These are phyloP conservation scores for Blastobotrys arbuscula DNA, from an alignment of 1,139 yeast genomes.

Conservation along the genomic window DNA sequence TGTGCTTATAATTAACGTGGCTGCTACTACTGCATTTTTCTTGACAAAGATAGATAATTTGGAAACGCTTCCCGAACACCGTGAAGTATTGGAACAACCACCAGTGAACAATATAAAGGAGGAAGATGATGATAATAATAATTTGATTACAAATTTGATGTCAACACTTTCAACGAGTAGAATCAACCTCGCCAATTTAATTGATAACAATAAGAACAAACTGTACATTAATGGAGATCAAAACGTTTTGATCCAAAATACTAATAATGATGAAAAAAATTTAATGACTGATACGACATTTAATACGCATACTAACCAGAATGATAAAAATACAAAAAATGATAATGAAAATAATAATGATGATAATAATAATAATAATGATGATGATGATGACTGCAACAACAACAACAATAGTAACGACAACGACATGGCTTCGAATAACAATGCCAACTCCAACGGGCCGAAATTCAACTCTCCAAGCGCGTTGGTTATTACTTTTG, in stretches of 20 bases:
- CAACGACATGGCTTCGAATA: not conserved
- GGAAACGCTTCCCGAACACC: not conserved
- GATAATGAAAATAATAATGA: not conserved
- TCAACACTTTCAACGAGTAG: not conserved
- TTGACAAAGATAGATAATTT: too few species aligned
- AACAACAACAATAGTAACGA: not conserved
- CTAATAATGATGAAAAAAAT: not conserved
- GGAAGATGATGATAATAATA: not conserved
- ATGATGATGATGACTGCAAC: not conserved
- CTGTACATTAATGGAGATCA: too few species aligned
- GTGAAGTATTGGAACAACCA: not conserved
- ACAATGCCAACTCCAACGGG: not conserved
- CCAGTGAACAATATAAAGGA: not conserved
- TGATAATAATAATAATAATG: not conserved
- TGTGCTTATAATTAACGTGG: too few species aligned
- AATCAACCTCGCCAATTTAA: too few species aligned
- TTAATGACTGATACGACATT: not conserved
- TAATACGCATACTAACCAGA: not conserved
- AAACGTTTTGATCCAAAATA: not conserved
- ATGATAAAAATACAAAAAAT: not conserved
- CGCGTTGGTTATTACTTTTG: conserved; percentile 4
- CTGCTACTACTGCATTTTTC: too few species aligned
- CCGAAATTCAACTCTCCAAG: conserved; percentile 5
- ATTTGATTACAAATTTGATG: too few species aligned
- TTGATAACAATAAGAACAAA: not conserved